phyloP scores from a whole-genome alignment of 2,329 filamentous ascomycete genomes.

The Alternaria triticina region DNA sequence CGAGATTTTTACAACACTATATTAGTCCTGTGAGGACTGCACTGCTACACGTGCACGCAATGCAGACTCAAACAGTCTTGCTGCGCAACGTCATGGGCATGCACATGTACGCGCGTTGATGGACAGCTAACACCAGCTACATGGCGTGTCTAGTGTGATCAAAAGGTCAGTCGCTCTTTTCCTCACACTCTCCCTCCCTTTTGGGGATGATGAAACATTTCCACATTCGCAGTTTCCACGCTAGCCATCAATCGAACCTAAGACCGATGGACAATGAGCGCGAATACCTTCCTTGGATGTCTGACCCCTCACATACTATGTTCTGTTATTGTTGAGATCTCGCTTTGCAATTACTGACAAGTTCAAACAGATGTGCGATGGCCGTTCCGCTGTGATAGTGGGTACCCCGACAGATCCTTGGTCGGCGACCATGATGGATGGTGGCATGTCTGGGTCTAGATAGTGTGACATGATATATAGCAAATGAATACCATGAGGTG shows the following conservation, averaged over 20 bases:
- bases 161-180: constrained; percentile 41
- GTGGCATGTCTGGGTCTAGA: not conserved
- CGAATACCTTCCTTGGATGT: constrained; percentile 75
- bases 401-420: not conserved
- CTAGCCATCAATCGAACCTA: constrained; percentile 72
- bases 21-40: not conserved
- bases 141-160: not conserved
- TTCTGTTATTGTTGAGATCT: constrained; percentile 9
- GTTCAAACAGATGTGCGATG: constrained; percentile 7
- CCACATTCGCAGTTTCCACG: constrained; percentile 91
- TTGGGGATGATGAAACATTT: constrained; percentile 72
- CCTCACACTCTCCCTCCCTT: constrained; percentile 21
- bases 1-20: not conserved
- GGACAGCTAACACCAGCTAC: not conserved
- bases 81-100: not conserved
- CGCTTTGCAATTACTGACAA: constrained; percentile 25
- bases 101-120: not conserved
- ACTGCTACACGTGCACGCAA: not conserved
- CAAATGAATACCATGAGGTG: not conserved
- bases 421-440: not conserved
- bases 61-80: not conserved
- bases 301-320: constrained; percentile 55
- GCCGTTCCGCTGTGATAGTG: accelerated
- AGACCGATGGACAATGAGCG: constrained; percentile 70
- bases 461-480: not conserved